Conservation (phyloP, 495 filamentous ascomycete species). For the Chaetomium tenue region DNA sequence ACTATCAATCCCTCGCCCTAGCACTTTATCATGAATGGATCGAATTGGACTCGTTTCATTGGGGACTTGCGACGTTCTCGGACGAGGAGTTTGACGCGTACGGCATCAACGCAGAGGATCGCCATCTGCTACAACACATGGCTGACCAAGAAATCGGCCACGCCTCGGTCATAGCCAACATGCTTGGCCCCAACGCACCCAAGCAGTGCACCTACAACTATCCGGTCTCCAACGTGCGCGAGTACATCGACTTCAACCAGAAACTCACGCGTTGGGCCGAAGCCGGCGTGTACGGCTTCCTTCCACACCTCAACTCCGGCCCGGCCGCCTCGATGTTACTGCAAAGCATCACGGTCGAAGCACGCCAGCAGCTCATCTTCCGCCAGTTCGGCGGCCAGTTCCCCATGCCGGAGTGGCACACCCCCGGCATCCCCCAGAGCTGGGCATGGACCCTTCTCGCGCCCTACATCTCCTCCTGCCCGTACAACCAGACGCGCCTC, state of each 20-base stretch:
- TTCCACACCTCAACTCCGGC: constrained; percentile 75
- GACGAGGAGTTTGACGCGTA: constrained; percentile 66
- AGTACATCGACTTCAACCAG: constrained; percentile 85
- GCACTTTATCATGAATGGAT: constrained; percentile 83
- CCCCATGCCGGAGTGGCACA: constrained; percentile 84
- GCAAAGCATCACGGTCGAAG: constrained; percentile 78
- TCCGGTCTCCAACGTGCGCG: constrained; percentile 70
- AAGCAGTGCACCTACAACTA: constrained; percentile 80
- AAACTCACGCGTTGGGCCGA: constrained; percentile 82
- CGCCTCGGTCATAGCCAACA: constrained; percentile 74
- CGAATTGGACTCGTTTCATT: constrained; percentile 83
- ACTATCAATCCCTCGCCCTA: constrained; percentile 68
- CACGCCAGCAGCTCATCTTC: constrained; percentile 85
- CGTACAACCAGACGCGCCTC: constrained; percentile 68
- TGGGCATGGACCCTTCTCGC: constrained; percentile 87
- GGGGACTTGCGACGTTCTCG: constrained; percentile 69
- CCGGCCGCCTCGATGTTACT: constrained; percentile 70
- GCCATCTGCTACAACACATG: constrained; percentile 77
- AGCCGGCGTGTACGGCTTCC: constrained; percentile 79
- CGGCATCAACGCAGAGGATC: constrained; percentile 66
- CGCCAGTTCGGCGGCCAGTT: constrained; percentile 81
- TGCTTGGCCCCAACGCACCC: constrained; percentile 72
- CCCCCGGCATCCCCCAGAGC: constrained; percentile 75
- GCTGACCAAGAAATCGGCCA: constrained; percentile 82
- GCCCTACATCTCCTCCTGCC: constrained; percentile 79